Percentiles rank a stretch among this genome's conserved stretches.
Conservation (phyloP, 176 grass and related monocot species). For the Ensete glaucum region DNA sequence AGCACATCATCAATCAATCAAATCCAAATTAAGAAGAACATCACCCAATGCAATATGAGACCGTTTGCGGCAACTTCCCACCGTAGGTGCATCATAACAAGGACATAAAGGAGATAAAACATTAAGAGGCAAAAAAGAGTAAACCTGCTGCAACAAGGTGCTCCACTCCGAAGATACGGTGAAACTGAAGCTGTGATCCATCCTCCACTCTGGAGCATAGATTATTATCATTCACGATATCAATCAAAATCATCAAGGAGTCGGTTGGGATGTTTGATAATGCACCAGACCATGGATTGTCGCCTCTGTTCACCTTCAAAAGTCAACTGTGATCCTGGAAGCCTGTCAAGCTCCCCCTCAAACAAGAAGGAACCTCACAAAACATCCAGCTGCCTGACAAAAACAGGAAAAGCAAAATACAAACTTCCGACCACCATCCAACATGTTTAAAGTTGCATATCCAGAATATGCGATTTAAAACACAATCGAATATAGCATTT, state of each 20-base stretch:
- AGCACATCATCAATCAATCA: neutral
- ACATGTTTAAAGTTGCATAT: conserved; percentile 6
- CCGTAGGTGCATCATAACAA: too few relatives aligned
- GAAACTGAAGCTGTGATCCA: conserved; percentile 1
- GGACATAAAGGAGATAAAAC: neutral
- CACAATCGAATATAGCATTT: conserved; percentile 1
- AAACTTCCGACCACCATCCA: conserved; percentile 4
- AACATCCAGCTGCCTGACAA: neutral
- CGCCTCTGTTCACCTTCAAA: neutral
- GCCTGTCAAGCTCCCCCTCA: neutral
- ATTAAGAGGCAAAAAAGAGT: neutral
- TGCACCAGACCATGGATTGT: neutral
- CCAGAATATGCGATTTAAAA: neutral
- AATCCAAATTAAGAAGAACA: too few relatives aligned
- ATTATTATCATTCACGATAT: neutral
- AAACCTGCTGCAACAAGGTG: neutral
- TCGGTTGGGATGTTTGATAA: neutral
- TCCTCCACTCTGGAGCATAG: neutral
- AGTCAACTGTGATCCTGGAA: neutral
- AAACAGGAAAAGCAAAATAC: neutral
- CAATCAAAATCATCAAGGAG: neutral
- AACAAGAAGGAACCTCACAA: neutral
- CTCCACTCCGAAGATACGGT: neutral
- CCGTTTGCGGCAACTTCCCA: too few relatives aligned
- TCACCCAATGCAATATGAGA: too few relatives aligned